Percentiles rank a stretch among this genome's conserved stretches.
phyloP scores from a whole-genome alignment of 1,139 yeast species.

The Meyerozyma carpophila region DNA sequence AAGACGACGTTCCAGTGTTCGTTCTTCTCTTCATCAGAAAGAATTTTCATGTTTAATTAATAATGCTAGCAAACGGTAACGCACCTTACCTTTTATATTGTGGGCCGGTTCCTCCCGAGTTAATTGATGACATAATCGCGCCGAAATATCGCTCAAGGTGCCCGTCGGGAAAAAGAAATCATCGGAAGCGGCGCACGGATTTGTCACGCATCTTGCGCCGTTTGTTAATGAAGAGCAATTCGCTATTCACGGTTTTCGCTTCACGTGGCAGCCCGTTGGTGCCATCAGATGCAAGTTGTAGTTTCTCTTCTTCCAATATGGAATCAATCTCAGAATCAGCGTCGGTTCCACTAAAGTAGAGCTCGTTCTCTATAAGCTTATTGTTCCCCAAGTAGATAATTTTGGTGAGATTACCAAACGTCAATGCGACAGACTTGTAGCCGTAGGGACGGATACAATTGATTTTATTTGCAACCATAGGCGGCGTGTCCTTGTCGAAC shows the following conservation, averaged over 20 bases:
- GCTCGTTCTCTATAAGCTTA: constrained; percentile 37
- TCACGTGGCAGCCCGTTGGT: constrained; percentile 18
- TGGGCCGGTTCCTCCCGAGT: neutral
- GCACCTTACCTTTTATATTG: neutral
- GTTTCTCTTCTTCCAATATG: constrained; percentile 12
- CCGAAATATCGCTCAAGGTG: neutral
- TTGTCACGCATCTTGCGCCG: constrained; percentile 35
- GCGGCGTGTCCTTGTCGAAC: constrained; percentile 20
- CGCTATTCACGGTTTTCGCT: constrained; percentile 11
- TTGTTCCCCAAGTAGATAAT: constrained; percentile 68
- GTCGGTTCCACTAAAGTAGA: constrained; percentile 32
- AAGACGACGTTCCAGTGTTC: constrained; percentile 57
- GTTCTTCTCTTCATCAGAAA: constrained; percentile 57
- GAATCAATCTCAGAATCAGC: constrained; percentile 18
- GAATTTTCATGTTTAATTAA: constrained; percentile 50
- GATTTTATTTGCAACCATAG: constrained; percentile 36
- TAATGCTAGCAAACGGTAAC: neutral
- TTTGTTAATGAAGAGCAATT: constrained; percentile 46
- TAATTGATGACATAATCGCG: neutral
- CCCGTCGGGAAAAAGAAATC: neutral
- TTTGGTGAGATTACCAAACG: constrained; percentile 67
- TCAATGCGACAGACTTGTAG: constrained; percentile 68
- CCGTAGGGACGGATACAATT: constrained; percentile 57
- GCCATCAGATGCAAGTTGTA: constrained; percentile 18
- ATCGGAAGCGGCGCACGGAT: neutral